A percentile compares a stretch with the other conserved stretches of the same genome.
Evolutionary conservation across 2,329 filamentous ascomycete species (phyloP).

Genomic region (Fusarium newnesense): DNA sequence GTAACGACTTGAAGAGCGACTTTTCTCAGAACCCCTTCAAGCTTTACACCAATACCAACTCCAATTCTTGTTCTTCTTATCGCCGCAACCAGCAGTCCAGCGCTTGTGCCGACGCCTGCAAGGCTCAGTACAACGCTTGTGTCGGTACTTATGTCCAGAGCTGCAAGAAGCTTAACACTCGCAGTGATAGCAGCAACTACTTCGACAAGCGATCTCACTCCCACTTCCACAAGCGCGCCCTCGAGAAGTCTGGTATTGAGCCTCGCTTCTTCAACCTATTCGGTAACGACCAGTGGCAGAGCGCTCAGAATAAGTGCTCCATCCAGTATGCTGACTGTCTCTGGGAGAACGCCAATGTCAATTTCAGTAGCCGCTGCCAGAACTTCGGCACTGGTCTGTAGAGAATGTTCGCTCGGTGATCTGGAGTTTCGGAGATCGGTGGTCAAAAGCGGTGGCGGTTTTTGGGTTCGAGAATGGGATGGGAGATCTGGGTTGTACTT

Average conservation of each 20-base stretch:
- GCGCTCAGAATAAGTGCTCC: slow-evolving; percentile 56
- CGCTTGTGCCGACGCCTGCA: slow-evolving; percentile 64
- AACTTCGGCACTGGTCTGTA: slow-evolving; percentile 47
- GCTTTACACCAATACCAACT: slow-evolving; percentile 59
- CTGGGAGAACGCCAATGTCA: slow-evolving; percentile 53
- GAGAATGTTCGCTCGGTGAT: background rate
- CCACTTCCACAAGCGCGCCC: slow-evolving; percentile 41
- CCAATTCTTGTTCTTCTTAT: slow-evolving; percentile 57
- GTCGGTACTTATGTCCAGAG: slow-evolving; percentile 59
- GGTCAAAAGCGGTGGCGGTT: slow-evolving; percentile 2
- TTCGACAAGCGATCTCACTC: slow-evolving; percentile 34
- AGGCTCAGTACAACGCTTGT: slow-evolving; percentile 62
- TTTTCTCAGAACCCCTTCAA: slow-evolving; percentile 60
- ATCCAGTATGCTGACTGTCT: slow-evolving; percentile 62
- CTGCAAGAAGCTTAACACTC: slow-evolving; percentile 52
- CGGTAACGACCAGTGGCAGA: slow-evolving; percentile 47
- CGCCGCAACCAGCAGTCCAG: slow-evolving; percentile 47
- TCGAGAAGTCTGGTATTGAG: slow-evolving; percentile 40
- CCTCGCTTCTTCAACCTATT: slow-evolving; percentile 43
- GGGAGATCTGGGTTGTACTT: background rate
- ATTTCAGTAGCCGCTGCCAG: slow-evolving; percentile 53
- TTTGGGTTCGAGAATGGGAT: background rate
- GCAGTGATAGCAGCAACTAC: slow-evolving; percentile 32
- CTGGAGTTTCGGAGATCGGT: background rate
- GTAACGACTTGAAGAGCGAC: slow-evolving; percentile 62